Percentiles rank a stretch among this genome's conserved stretches.
phyloP scores from a whole-genome alignment of 2,329 filamentous ascomycete species.

The Colletotrichum chlorophyti region DNA sequence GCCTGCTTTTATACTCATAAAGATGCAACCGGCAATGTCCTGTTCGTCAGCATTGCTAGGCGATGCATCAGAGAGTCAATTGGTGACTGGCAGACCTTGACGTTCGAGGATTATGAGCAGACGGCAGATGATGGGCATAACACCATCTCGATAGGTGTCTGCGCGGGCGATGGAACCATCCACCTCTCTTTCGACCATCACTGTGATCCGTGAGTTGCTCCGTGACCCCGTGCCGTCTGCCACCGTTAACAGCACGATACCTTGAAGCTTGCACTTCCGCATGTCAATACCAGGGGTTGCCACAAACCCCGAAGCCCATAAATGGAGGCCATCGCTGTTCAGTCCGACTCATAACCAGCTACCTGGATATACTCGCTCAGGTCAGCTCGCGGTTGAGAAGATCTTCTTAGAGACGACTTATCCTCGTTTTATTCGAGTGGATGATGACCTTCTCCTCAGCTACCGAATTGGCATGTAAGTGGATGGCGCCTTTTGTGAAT shows the following conservation, averaged over 20 bases:
- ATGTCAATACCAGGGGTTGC: conserved; percentile 20
- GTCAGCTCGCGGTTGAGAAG: conserved; percentile 19
- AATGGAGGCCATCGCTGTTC: conserved; percentile 19
- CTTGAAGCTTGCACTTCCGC: conserved; percentile 9
- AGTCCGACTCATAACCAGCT: conserved; percentile 22
- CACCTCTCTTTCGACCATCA: conserved; percentile 26
- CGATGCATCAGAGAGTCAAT: not conserved
- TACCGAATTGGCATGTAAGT: conserved; percentile 27
- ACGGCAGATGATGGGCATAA: conserved; percentile 28
- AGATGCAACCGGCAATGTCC: not conserved
- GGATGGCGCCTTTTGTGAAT: no score
- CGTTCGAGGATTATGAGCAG: conserved; percentile 21
- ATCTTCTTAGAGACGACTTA: conserved; percentile 24
- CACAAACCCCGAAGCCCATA: not conserved
- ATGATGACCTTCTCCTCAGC: conserved; percentile 14
- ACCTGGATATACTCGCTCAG: conserved; percentile 18
- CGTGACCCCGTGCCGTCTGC: not conserved
- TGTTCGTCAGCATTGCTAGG: conserved; percentile 16
- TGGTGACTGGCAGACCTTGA: conserved; percentile 12
- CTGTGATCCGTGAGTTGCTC: conserved; percentile 21
- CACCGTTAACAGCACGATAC: not conserved
- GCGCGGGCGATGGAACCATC: conserved; percentile 14
- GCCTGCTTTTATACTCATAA: conserved; percentile 20
- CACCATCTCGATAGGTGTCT: conserved; percentile 23
- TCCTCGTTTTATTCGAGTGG: conserved; percentile 13